phyloP scores from a whole-genome alignment of 1,139 yeast species.

The Scheffersomyces illinoinensis region DNA sequence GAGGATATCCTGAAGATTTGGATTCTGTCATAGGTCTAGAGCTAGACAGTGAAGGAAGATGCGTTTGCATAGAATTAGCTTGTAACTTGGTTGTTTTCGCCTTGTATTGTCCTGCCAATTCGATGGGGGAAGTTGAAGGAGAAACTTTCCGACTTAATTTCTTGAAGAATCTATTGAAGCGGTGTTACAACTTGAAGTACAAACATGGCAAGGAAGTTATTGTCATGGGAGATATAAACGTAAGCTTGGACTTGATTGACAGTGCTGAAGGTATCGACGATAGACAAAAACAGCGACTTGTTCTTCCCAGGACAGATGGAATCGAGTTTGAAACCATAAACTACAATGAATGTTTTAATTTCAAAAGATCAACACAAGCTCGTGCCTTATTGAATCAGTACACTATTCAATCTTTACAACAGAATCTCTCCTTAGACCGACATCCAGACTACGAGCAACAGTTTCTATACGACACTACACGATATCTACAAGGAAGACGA shows the following conservation, averaged over 20 bases:
- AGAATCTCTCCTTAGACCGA: slow-evolving; percentile 5
- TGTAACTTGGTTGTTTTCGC: slow-evolving; percentile 65
- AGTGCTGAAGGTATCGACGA: slow-evolving; percentile 69
- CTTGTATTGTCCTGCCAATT: slow-evolving; percentile 91
- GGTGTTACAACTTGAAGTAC: slow-evolving; percentile 55
- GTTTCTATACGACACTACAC: slow-evolving; percentile 63
- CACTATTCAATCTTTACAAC: slow-evolving; percentile 14
- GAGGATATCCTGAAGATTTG: slow-evolving; percentile 63
- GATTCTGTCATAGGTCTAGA: slow-evolving; percentile 40
- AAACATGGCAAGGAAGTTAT: slow-evolving; percentile 64
- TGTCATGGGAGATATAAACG: slow-evolving; percentile 86
- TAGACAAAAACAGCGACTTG: slow-evolving; percentile 25
- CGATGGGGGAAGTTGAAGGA: slow-evolving; percentile 69
- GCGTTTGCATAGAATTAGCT: slow-evolving; percentile 72
- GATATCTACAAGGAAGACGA: slow-evolving; percentile 57
- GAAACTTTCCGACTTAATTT: slow-evolving; percentile 61
- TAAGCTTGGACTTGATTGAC: slow-evolving; percentile 77
- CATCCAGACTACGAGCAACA: slow-evolving; percentile 11
- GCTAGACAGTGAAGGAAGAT: slow-evolving; percentile 84
- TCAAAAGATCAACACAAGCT: slow-evolving; percentile 44
- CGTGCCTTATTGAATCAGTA: slow-evolving; percentile 46
- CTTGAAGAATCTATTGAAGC: slow-evolving; percentile 53
- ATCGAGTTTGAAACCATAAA: slow-evolving; percentile 44
- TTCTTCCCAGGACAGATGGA: slow-evolving; percentile 14
- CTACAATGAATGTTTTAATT: slow-evolving; percentile 36